These are phyloP conservation scores for Alternaria postmessia DNA, from an alignment of 2,329 filamentous ascomycete species.

Conservation along the genomic window DNA sequence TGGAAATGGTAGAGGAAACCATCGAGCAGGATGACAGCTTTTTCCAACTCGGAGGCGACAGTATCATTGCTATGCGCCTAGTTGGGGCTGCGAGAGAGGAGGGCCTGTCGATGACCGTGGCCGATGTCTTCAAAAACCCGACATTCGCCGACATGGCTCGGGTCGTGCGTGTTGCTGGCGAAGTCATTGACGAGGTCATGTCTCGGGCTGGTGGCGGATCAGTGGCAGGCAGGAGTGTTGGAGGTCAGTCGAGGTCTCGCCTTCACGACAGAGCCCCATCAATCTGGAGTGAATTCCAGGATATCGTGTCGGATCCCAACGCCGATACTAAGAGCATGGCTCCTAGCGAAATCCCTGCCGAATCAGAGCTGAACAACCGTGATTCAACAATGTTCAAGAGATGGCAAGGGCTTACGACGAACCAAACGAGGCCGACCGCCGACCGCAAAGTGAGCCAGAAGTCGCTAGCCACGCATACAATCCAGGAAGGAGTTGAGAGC, in stretches of 20 bases:
- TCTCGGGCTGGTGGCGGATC: constrained; percentile 38
- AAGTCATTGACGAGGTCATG: constrained; percentile 48
- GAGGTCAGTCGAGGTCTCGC: constrained; percentile 28
- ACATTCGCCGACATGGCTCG: constrained; percentile 46
- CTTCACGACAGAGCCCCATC: constrained; percentile 30
- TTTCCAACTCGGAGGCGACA: constrained; percentile 46
- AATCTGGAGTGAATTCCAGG: constrained; percentile 42
- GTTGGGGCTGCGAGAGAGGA: constrained; percentile 45
- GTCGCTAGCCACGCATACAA: constrained; percentile 35
- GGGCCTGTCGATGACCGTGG: constrained; percentile 45
- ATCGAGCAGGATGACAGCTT: constrained; percentile 46
- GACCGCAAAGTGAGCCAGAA: constrained; percentile 23
- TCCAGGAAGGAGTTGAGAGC: constrained; percentile 34
- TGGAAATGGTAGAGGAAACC: constrained; percentile 45
- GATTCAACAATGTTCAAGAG: constrained; percentile 36
- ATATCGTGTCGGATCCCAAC: constrained; percentile 40
- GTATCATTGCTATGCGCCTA: constrained; percentile 47
- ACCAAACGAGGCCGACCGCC: constrained; percentile 16
- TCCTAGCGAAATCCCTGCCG: constrained; percentile 16
- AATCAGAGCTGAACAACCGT: constrained; percentile 16
- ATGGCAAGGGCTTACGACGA: constrained; percentile 34
- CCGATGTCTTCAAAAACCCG: constrained; percentile 47
- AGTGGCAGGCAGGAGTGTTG: constrained; percentile 22
- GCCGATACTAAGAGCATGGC: constrained; percentile 19
- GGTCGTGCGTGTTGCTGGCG: constrained; percentile 45